Evolutionary conservation across 495 filamentous ascomycete species (phyloP).

Genomic region (Xylaria scruposa): DNA sequence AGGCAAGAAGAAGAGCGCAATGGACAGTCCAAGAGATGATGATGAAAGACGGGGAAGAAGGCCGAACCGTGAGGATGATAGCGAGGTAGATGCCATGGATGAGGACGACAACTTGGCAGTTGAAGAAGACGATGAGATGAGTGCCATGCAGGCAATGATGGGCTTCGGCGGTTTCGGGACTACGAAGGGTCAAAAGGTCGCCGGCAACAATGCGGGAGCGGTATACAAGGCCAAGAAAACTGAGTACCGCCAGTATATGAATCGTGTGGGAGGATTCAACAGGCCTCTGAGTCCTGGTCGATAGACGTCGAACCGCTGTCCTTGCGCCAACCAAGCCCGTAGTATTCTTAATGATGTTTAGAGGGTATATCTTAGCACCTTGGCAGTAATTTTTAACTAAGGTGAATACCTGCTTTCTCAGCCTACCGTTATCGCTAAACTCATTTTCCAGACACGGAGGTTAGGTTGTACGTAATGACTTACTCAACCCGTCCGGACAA

Average conservation of each 20-base stretch:
- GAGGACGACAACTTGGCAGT: slow-evolving; percentile 58
- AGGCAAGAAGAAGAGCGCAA: slow-evolving; percentile 27
- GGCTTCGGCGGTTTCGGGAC: slow-evolving; percentile 85
- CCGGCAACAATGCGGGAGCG: slow-evolving; percentile 84
- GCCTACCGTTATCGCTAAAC: background rate
- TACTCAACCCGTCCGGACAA: background rate
- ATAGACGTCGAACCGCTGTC: slow-evolving; percentile 27
- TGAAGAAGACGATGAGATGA: slow-evolving; percentile 74
- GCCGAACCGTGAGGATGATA: slow-evolving; percentile 32
- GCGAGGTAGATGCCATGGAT: slow-evolving; percentile 52
- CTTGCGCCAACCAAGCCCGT: background rate
- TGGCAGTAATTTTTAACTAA: background rate
- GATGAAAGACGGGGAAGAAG: slow-evolving; percentile 32
- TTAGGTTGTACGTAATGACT: background rate
- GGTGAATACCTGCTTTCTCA: background rate
- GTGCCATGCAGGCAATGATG: slow-evolving; percentile 82
- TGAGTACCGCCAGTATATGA: slow-evolving; percentile 99
- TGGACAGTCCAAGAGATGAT: slow-evolving; percentile 17
- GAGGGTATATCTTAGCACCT: background rate
- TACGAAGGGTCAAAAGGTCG: slow-evolving; percentile 89
- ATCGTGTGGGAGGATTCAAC: slow-evolving; percentile 95
- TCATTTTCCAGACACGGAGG: background rate
- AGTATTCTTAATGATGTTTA: background rate
- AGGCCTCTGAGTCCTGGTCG: slow-evolving; percentile 71
- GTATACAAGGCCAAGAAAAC: slow-evolving; percentile 94